phyloP scores from a whole-genome alignment of 805 yeast genomes.

The Naumovozyma castellii region DNA sequence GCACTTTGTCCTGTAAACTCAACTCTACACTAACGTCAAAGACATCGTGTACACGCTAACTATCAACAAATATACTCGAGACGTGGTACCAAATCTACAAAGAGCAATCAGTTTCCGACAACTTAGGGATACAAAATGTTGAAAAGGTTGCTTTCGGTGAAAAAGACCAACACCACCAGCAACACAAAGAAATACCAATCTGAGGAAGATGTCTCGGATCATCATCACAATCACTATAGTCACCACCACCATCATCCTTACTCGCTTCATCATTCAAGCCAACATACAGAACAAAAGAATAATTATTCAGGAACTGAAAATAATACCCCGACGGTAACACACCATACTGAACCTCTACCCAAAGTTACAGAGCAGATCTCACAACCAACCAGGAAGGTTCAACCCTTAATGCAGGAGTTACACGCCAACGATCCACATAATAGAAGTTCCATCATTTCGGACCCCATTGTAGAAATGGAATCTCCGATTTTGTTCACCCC shows the following conservation, averaged over 20 bases:
- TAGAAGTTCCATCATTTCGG: neutral
- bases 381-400: too few species aligned
- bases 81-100: too few species aligned
- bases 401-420: too few species aligned
- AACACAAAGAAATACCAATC: conserved; percentile 3
- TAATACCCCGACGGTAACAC: too few species aligned
- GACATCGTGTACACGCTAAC: too few species aligned
- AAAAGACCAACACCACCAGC: conserved; percentile 5
- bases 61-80: too few species aligned
- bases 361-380: neutral
- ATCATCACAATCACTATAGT: neutral
- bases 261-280: neutral
- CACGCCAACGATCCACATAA: neutral
- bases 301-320: neutral
- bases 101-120: neutral
- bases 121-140: conserved; percentile 7
- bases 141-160: conserved; percentile 17
- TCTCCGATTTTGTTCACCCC: conserved; percentile 1
- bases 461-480: neutral
- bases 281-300: neutral
- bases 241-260: neutral
- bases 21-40: too few species aligned
- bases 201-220: neutral
- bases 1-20: too few species aligned
- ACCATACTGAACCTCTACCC: neutral